Percentiles rank a stretch among this genome's conserved stretches.
Evolutionary conservation across 345 rosid genomes (phyloP).

Genomic region (Murraya koenigii): DNA sequence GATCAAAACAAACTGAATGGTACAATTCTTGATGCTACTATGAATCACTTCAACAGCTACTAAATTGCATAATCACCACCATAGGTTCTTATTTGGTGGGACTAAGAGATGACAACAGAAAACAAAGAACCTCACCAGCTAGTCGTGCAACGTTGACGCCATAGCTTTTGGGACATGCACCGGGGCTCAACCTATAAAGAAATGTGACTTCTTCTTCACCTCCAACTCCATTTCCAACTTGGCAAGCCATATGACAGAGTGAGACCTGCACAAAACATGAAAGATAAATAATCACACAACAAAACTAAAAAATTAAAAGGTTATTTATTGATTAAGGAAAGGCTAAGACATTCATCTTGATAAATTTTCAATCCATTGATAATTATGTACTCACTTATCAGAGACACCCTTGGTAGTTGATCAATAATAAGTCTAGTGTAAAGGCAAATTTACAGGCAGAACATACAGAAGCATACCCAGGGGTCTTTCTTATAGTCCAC

Average conservation of each 20-base stretch:
- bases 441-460: neutral
- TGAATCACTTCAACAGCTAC: neutral
- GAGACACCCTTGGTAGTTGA: neutral
- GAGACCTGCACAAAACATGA: conserved; percentile 53
- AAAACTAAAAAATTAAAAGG: neutral
- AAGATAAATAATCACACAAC: neutral
- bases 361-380: neutral
- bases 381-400: neutral
- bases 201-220: conserved; percentile 87
- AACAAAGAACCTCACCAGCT: conserved; percentile 56
- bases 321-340: neutral
- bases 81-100: neutral
- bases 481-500: conserved; percentile 64
- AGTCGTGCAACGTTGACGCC: conserved; percentile 96
- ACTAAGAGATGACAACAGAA: neutral
- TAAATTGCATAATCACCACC: neutral
- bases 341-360: neutral
- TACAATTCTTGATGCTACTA: neutral
- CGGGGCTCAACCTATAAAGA: conserved; percentile 74
- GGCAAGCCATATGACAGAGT: conserved; percentile 90
- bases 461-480: conserved; percentile 34
- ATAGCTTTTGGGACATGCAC: conserved; percentile 96
- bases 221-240: conserved; percentile 63
- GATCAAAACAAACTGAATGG: neutral
- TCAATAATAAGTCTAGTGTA: neutral